Conservation (phyloP, 208 protist genomes). For the Acanthamoeba healyi region DNA sequence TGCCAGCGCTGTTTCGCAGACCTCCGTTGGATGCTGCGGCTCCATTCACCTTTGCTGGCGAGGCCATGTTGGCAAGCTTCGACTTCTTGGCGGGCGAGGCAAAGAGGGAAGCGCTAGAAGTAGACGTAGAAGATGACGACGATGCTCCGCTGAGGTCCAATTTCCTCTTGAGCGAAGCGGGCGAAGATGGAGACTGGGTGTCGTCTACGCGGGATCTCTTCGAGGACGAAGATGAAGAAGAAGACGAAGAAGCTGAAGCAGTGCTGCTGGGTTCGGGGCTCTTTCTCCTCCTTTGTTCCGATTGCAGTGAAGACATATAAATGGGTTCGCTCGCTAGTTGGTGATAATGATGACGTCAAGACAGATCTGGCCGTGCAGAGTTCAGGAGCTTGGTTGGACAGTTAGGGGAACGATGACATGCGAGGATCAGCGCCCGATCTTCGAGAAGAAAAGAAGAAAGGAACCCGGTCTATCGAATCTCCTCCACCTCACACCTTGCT, state of each 20-base stretch:
- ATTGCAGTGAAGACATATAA: conserved; percentile 54
- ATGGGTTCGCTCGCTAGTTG: too few species aligned
- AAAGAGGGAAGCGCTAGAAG: neutral
- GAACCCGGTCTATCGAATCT: too few species aligned
- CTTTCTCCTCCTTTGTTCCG: conserved; percentile 61
- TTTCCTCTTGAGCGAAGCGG: conserved; percentile 33
- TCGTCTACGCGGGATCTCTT: conserved; percentile 4
- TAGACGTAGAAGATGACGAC: too few species aligned
- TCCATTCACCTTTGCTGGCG: conserved; percentile 25
- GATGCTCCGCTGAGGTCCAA: neutral
- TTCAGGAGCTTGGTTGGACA: too few species aligned
- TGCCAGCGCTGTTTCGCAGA: neutral
- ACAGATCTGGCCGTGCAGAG: neutral
- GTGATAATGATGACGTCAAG: neutral
- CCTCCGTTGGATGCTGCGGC: neutral
- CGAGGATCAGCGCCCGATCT: too few species aligned
- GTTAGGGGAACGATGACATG: too few species aligned
- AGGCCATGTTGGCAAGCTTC: neutral
- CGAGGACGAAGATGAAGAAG: neutral
- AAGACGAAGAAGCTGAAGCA: neutral
- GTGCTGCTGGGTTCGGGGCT: conserved; percentile 20
- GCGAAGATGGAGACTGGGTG: neutral
- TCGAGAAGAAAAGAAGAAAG: too few species aligned
- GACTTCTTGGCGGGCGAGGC: conserved; percentile 46
- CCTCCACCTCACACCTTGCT: too few species aligned